Conservation (phyloP, 108 stramenopile genomes). For the Nitzschia palea region DNA sequence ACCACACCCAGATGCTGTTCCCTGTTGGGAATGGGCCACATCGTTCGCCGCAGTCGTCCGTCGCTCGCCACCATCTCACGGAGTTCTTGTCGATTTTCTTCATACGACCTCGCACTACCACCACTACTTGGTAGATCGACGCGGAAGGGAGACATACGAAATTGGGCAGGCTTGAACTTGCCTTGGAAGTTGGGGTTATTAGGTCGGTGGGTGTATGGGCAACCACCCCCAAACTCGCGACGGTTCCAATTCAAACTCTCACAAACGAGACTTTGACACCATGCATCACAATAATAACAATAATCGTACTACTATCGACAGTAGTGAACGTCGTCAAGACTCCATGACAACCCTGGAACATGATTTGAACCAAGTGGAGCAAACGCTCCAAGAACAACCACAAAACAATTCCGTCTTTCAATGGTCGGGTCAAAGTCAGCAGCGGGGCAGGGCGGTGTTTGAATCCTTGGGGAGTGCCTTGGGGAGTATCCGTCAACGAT, state of each 20-base stretch:
- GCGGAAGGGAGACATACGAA: too few species aligned
- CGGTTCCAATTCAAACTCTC: neutral
- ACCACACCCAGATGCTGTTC: too few species aligned
- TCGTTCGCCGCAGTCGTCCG: too few species aligned
- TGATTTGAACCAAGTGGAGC: conserved; percentile 4
- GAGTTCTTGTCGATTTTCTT: too few species aligned
- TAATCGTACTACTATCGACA: conserved; percentile 1
- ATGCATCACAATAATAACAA: neutral
- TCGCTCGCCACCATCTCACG: too few species aligned
- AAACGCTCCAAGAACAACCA: conserved; percentile 1
- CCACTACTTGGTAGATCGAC: too few species aligned
- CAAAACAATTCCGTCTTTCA: neutral
- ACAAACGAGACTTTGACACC: conserved; percentile 1
- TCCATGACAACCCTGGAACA: conserved; percentile 2
- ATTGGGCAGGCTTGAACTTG: too few species aligned
- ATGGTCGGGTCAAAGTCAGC: neutral
- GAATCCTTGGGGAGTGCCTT: conserved; percentile 57
- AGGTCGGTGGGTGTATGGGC: neutral
- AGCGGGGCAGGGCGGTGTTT: conserved; percentile 48
- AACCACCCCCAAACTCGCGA: neutral
- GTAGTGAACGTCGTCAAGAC: neutral
- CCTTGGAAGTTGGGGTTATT: too few species aligned
- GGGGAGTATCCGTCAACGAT: conserved; percentile 42
- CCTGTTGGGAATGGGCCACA: too few species aligned
- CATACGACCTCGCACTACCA: too few species aligned